Conservation (phyloP, 1,284 basidiomycete species). For the Cystobasidium pallidum region DNA sequence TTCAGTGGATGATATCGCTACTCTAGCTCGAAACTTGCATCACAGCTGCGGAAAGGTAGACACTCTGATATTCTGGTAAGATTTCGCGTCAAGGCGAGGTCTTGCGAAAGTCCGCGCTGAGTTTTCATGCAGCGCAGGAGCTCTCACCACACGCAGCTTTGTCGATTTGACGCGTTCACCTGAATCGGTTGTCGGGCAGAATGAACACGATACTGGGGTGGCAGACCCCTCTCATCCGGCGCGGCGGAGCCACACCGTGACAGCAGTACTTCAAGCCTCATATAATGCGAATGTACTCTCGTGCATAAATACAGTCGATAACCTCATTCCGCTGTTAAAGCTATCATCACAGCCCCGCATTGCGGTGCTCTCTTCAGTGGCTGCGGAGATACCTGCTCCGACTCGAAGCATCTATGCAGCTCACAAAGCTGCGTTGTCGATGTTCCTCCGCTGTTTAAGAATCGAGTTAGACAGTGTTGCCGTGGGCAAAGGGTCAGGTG, state of each 20-base stretch:
- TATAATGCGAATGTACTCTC: conserved; percentile 34
- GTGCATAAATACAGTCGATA: conserved; percentile 3
- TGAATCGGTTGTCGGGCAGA: not conserved
- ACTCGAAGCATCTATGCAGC: conserved; percentile 44
- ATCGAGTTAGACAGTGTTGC: conserved; percentile 37
- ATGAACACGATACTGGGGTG: too few relatives aligned
- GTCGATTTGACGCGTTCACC: not conserved
- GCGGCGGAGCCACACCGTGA: not conserved
- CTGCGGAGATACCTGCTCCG: conserved; percentile 41
- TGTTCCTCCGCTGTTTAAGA: conserved; percentile 26
- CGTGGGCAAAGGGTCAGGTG: not conserved
- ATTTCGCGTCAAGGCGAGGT: not conserved
- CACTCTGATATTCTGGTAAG: conserved; percentile 40
- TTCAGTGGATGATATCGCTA: not conserved
- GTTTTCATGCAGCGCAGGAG: not conserved
- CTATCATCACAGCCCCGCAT: conserved; percentile 22
- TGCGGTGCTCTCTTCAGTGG: conserved; percentile 31
- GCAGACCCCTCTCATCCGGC: too few relatives aligned
- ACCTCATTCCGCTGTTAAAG: conserved; percentile 14
- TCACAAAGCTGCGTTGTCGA: conserved; percentile 35
- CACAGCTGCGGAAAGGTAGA: conserved; percentile 21
- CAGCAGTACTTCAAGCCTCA: conserved; percentile 6
- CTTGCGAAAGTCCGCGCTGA: not conserved
- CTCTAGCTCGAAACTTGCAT: not conserved
- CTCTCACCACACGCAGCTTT: not conserved